phyloP scores from a whole-genome alignment of 768 basidiomycete species.

The Amyloporia xantha region DNA sequence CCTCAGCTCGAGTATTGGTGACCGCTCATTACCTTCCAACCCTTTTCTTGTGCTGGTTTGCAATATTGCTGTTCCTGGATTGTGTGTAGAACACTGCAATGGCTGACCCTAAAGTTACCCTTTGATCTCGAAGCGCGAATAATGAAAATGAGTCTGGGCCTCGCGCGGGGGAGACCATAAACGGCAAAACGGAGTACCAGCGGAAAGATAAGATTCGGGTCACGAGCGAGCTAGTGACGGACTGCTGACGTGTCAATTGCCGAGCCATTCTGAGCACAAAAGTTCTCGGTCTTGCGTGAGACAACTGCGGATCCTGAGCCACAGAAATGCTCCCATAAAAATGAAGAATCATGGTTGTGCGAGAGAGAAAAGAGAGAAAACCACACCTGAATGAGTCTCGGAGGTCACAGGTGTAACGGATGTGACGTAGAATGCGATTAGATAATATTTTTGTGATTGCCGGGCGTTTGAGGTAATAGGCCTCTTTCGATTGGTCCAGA shows the following conservation, averaged over 20 bases:
- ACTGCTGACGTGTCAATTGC: not conserved
- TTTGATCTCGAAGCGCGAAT: not conserved
- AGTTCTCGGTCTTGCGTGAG: too few species aligned
- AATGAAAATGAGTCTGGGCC: not conserved
- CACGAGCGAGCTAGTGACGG: not conserved
- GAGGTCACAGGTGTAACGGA: not conserved
- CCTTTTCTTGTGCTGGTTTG: not conserved
- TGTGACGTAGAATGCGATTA: not conserved
- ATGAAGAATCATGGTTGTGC: too few species aligned
- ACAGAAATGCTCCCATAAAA: too few species aligned
- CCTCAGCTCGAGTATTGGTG: too few species aligned
- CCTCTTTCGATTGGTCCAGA: not conserved
- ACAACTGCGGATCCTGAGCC: too few species aligned
- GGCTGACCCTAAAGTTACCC: not conserved
- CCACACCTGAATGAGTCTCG: too few species aligned
- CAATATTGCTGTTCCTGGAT: not conserved
- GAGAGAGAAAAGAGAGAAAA: too few species aligned
- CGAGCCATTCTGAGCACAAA: not conserved
- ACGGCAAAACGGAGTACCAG: slow-evolving; percentile 5
- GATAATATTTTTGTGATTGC: slow-evolving; percentile 1
- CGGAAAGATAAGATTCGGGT: slow-evolving; percentile 6
- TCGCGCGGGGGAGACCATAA: not conserved
- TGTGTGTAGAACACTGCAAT: not conserved
- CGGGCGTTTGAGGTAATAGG: slow-evolving; percentile 2
- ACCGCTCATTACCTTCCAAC: too few species aligned